A percentile compares a stretch with the other conserved stretches of the same genome.
Evolutionary conservation across 768 basidiomycete genomes (phyloP).

Genomic region (Agrocybe praecox): DNA sequence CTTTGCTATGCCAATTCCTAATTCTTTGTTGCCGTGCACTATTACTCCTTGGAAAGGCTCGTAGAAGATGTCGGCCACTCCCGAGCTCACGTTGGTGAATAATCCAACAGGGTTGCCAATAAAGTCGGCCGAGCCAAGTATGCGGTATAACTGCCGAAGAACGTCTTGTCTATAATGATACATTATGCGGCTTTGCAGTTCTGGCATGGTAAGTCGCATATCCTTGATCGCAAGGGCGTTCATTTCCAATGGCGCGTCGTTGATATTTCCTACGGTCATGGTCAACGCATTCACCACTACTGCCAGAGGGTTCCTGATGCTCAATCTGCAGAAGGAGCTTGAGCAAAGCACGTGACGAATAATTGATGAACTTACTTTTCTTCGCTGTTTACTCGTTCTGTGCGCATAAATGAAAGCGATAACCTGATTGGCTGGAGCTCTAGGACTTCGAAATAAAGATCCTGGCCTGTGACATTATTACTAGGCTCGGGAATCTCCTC

Average conservation of each 20-base stretch:
- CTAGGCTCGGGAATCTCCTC: conserved; percentile 73
- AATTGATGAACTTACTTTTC: conserved; percentile 67
- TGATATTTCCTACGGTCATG: conserved; percentile 96
- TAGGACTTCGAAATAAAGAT: conserved; percentile 94
- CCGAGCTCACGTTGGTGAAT: conserved; percentile 97
- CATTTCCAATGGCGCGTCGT: conserved; percentile 92
- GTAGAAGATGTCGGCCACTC: conserved; percentile 97
- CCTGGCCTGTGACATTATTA: conserved; percentile 65
- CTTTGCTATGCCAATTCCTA: conserved; percentile 94
- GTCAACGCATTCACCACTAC: conserved; percentile 93
- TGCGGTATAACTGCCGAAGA: conserved; percentile 91
- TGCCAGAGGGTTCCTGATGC: conserved; percentile 87
- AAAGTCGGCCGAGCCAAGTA: conserved; percentile 98
- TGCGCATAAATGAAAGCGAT: conserved; percentile 95
- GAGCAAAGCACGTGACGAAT: conserved; percentile 3
- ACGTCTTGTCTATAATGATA: conserved; percentile 96
- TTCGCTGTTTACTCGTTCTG: conserved; percentile 90
- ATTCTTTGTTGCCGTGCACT: conserved; percentile 92
- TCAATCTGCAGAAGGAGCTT: conserved; percentile 47
- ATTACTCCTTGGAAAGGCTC: conserved; percentile 97
- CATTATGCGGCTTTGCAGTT: conserved; percentile 80
- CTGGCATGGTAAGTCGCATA: conserved; percentile 84
- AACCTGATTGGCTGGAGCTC: conserved; percentile 94
- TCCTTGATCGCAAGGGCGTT: conserved; percentile 95
- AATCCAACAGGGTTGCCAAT: conserved; percentile 95